Base-by-base conservation (phyloP, 2,329 filamentous ascomycete species). In the Clarireedia paspali region DNA sequence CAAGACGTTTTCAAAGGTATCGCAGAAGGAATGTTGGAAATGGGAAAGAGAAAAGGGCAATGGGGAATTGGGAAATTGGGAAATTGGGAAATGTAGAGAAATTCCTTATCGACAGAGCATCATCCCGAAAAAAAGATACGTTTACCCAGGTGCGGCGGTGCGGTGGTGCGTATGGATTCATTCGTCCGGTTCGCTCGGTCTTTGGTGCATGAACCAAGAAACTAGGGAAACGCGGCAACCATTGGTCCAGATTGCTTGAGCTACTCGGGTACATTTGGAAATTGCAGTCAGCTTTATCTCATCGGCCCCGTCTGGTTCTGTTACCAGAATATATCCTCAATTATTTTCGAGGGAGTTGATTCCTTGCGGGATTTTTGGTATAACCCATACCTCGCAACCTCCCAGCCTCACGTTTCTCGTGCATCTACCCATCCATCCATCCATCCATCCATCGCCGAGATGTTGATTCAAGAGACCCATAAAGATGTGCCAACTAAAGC, bases 391-490 rank as follows among this genome's bases (percentile, higher is more conserved):
- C 39, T n/a, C 14, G 0, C 5, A 40, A 40, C 17, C 14, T 17
- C 38, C 17, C 17, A 12, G 20, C 10, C 20, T 44, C 9, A 17
- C n/a, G 3, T 7, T 7, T 23, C 14, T 44, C n/a, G 20, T 20
- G 15, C 20, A 17, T 44, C n/a, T 14, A 17, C 7, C 10, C 44
- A 14, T 20, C 44, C 40, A 17, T 44, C n/a, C 40, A 17, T 44
- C 10, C 44, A 14, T 7, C 5, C 23, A 14, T 14, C 20, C 14
- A 20, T 20, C 44, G 4, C 24, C 61, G 76, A 60, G 17, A 84
- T 85, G 81, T 69, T 84, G 51, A 82, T 85, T 59, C 69, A 77
- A 62, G 82, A 85, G 66, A 77, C 74, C 17, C 72, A 81, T 67
- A 71, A 76, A 64, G 82, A 85, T 75, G 78, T 85, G 53, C 69